Evolutionary conservation across 2,329 filamentous ascomycete species (phyloP), one percentile per base, ranked within the genome.

Genomic region (Sporothrix humicola): DNA sequence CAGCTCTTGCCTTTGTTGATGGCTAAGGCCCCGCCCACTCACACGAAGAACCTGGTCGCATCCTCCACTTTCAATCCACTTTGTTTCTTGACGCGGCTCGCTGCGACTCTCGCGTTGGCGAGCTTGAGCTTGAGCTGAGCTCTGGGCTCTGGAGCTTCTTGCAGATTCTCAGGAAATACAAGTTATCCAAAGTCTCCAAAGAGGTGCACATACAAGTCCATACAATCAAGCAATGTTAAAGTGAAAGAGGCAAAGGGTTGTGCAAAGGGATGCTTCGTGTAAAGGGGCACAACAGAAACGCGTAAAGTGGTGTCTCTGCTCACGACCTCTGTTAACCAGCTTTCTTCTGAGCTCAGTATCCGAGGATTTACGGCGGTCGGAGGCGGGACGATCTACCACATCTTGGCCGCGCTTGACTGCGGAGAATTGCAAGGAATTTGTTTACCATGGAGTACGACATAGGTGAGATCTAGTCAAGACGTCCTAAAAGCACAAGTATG

Each of bases 1-100:
- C 50, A 56, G 31, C 52, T 59, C 56, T 52, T 66, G 37, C 48
- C 20, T 20, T 71, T 61, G 56, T 70, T 61, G 71, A 52, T 50
- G 37, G 71, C 73, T 72, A 50, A 70, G 23, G 54, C 68, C 61
- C 73, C 73, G 63, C 72, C 68, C 71, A 73, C 68, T 58, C 73
- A 72, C 71, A 71, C 61, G 31, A 37, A 37, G 31, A 37, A 37
- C 42, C 66, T 31, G 17, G 46, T 23, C 26, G n/a, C 37, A 20
- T 20, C 59, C 5, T 66, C 72, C 72, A 73, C 72, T 73, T 73
- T 70, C 65, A 12, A 8, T 54, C 20, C 54, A 23, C 56, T 56
- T 48, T 66, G 31, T 37, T 13, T 20, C n/a, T 17, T 44, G 52
- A 58, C 68, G 52, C 68, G 48, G 54, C 17, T 44, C 54, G 37